Evolutionary conservation across 352 stramenopile species (phyloP).

Genomic region (Pythium rishiriense): DNA sequence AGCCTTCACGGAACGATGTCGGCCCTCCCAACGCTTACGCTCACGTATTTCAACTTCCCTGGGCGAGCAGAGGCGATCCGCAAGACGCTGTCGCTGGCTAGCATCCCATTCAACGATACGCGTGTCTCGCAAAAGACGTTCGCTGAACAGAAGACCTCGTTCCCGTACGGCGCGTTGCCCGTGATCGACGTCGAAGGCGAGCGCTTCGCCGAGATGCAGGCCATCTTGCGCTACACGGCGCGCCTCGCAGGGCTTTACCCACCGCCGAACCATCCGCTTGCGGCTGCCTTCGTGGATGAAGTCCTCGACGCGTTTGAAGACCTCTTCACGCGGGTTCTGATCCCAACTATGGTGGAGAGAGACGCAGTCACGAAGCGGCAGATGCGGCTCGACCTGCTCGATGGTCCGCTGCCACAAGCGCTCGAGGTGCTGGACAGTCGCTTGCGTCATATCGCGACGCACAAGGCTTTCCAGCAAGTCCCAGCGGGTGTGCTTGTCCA

Average conservation of each 20-base stretch:
- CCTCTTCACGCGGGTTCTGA: constrained; percentile 4
- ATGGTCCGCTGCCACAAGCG: not conserved
- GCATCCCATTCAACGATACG: constrained; percentile 36
- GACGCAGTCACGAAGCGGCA: constrained; percentile 1
- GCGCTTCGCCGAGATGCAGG: constrained; percentile 43
- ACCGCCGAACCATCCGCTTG: not conserved
- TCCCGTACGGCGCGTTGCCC: constrained; percentile 32
- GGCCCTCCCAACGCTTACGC: constrained; percentile 6
- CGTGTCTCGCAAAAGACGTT: constrained; percentile 29
- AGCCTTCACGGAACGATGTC: no score
- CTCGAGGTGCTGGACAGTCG: not conserved
- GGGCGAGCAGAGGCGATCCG: constrained; percentile 31
- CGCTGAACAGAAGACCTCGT: constrained; percentile 13
- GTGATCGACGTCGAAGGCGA: constrained; percentile 41
- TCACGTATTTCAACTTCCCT: constrained; percentile 37
- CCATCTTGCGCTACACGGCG: constrained; percentile 60
- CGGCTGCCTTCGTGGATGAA: constrained; percentile 6
- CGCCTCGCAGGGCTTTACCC: constrained; percentile 36
- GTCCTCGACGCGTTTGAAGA: constrained; percentile 17
- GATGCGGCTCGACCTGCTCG: not conserved
- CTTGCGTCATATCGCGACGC: not conserved
- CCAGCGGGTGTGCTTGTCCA: constrained; percentile 4
- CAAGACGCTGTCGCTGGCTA: constrained; percentile 26
- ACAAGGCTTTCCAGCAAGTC: not conserved
- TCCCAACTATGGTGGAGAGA: constrained; percentile 2